Evolutionary conservation across 140 eudicot species (phyloP).

Genomic region (Stevia rebaudiana): DNA sequence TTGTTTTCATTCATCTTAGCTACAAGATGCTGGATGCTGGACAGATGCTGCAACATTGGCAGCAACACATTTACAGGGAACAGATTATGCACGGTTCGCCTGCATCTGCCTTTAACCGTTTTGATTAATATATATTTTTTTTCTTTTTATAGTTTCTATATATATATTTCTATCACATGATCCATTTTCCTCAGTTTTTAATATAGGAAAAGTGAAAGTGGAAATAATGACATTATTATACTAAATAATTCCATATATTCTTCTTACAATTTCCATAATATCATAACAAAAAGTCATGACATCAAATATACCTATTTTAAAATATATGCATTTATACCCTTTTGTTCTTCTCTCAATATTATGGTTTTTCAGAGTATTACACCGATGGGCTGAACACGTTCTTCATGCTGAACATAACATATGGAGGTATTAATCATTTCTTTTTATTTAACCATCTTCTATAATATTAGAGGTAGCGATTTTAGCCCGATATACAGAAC

Average conservation of each 20-base stretch:
- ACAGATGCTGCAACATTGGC: conserved; percentile 99
- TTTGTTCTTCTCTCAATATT: neutral
- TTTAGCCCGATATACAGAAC: neutral
- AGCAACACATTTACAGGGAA: conserved; percentile 88
- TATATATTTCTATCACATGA: neutral
- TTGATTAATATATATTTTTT: neutral
- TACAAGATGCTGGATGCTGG: conserved; percentile 99
- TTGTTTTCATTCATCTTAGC: conserved; percentile 37
- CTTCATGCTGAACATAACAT: conserved; percentile 75
- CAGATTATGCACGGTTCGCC: conserved; percentile 93
- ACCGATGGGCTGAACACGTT: conserved; percentile 90
- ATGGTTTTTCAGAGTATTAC: conserved; percentile 67
- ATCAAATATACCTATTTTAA: neutral
- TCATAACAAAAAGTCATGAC: neutral
- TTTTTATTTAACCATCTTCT: neutral
- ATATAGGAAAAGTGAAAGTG: neutral
- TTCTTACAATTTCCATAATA: neutral
- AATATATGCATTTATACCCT: neutral
- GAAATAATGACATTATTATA: neutral
- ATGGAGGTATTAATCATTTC: conserved; percentile 60
- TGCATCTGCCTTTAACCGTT: neutral
- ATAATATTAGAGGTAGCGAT: neutral
- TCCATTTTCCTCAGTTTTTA: neutral
- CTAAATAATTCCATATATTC: neutral
- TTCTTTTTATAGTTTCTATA: neutral